Evolutionary conservation across 2,329 filamentous ascomycete genomes (phyloP), one percentile per base, ranked within the genome.

Genomic region (Sclerotinia minor): DNA sequence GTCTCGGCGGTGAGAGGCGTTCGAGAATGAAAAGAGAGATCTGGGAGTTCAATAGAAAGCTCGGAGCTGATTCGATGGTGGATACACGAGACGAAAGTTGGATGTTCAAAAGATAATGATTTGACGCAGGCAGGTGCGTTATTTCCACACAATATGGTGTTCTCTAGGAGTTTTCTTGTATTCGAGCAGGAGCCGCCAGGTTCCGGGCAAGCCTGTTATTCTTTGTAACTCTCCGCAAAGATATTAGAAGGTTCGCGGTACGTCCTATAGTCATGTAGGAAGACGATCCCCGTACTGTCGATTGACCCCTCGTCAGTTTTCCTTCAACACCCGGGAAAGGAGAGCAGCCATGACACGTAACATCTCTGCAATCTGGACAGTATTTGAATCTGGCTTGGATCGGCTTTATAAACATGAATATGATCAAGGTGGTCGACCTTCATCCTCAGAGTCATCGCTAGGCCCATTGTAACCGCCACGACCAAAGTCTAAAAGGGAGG

Each of bases 401-500:
- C 17, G n/a, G n/a, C 54, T 15, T 5, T 38, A 7, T 7, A 41
- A 57, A n/a, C 13, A 57, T 38, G 32, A 5, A 21, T 13, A 38
- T 24, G n/a, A 11, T 57, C 32, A 24, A 57, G 32, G 8, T 24
- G 13, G 13, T 57, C 21, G 32, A 15, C n/a, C 35, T 38, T 57
- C 54, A 9, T 41, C 54, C 54, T 57, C 54, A 24, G 32, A n/a
- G 7, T 57, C 54, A 38, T 57, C 54, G 15, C n/a, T 57, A 17
- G 54, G 32, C 41, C 32, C 54, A 24, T 57, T 57, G 54, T 57
- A 57, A 38, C 54, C 54, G 11, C 54, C 54, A 57, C 32, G 54
- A 15, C 54, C 32, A 57, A 24, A 38, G 21, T 57, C n/a, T 13
- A 17, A 17, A 57, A 35, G 21, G 54, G 4, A 3, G 5, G 32